Base-by-base conservation (phyloP, 768 basidiomycete genomes). In the Amylocystis lapponica region DNA sequence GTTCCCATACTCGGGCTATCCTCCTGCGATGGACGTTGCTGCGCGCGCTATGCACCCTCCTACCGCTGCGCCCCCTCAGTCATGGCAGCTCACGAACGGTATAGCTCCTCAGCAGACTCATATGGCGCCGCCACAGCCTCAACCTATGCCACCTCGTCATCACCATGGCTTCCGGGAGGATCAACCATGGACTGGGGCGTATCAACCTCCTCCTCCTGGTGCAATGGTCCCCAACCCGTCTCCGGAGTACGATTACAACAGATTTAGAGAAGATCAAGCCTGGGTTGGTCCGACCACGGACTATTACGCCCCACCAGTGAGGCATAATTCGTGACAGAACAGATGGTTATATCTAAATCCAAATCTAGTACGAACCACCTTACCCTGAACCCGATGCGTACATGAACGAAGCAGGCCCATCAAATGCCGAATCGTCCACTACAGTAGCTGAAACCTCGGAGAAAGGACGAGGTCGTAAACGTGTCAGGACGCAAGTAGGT, bases 91-190 rank as follows among this genome's bases (percentile, higher is more conserved):
- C 6, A 62, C 79, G 4, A 71, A 68, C 32, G 72, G 70, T 19
- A 80, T 86, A 30, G 73, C 78, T 0, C 81, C 83, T 6, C 74
- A 81, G 41, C 83, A 84, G 51, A 76, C 81, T 0, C 83, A 75
- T 51, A 60, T 78, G 4, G 50, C 46, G 14, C 51, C 51, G 31
- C 50, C 50, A 5, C 48, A 50, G 13, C 51, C 50, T 1, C 46
- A 35, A 14, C 45, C 39, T 8, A 64, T 75, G 20, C 70, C 70
- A 36, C n/a, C n/a, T n/a, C 72, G 73, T 2, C 69, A 75, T 9
- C 65, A 61, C 33, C 55, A 70, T 11, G 49, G 40, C 20, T 76
- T 73, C 53, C 64, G 75, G 20, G 74, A 76, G 37, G 71, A 73
- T 14, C 53, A 55, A 17, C 53, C 70, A 5, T 84, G 84, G 83